These are phyloP conservation scores for Phytophthora cajani DNA, from an alignment of 352 stramenopile species.

Conservation along the genomic window DNA sequence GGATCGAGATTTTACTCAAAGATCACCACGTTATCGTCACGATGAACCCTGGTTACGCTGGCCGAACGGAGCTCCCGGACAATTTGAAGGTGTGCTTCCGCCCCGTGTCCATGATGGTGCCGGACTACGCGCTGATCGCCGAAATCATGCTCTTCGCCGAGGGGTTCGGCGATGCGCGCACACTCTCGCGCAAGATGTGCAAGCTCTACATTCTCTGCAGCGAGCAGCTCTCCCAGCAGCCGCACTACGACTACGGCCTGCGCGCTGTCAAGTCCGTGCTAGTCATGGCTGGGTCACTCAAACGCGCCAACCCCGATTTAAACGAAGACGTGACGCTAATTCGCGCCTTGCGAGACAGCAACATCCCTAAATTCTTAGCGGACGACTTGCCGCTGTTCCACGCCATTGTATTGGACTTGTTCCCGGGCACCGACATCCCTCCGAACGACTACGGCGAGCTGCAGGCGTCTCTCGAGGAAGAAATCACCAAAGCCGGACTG, in stretches of 20 bases:
- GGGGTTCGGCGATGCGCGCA: slow-evolving; percentile 94
- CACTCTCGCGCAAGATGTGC: slow-evolving; percentile 97
- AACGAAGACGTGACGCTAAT: slow-evolving; percentile 93
- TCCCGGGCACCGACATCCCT: slow-evolving; percentile 85
- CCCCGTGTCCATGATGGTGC: slow-evolving; percentile 97
- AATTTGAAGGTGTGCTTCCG: slow-evolving; percentile 97
- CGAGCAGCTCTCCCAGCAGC: slow-evolving; percentile 94
- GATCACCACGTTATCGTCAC: slow-evolving; percentile 98
- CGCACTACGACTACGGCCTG: slow-evolving; percentile 96
- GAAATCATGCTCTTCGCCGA: slow-evolving; percentile 98
- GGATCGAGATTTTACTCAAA: slow-evolving; percentile 95
- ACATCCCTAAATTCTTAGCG: slow-evolving; percentile 95
- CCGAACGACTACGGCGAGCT: slow-evolving; percentile 89
- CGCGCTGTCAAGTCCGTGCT: slow-evolving; percentile 93
- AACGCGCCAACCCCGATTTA: slow-evolving; percentile 72
- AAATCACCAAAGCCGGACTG: slow-evolving; percentile 68
- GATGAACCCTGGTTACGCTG: slow-evolving; percentile 97
- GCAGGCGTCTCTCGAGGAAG: slow-evolving; percentile 60
- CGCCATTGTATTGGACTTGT: slow-evolving; percentile 92
- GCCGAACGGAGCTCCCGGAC: slow-evolving; percentile 95
- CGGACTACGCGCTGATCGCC: slow-evolving; percentile 95
- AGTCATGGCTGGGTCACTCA: slow-evolving; percentile 92
- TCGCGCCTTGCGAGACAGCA: slow-evolving; percentile 90
- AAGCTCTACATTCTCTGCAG: slow-evolving; percentile 94
- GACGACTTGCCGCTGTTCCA: slow-evolving; percentile 93